Conservation (phyloP, 257 asterid species). For the Asclepias syriaca region DNA sequence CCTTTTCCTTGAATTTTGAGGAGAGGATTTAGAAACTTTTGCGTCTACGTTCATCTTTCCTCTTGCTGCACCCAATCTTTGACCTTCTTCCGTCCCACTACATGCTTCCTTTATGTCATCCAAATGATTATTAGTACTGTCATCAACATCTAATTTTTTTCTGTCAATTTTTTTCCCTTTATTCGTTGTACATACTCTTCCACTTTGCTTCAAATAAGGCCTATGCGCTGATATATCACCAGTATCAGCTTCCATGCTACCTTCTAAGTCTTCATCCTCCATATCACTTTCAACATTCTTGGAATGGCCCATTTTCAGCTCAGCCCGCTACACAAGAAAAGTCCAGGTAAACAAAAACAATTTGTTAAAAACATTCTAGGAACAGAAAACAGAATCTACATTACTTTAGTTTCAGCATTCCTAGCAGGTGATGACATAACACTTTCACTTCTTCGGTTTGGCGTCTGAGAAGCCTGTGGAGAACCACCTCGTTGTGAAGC, state of each 20-base stretch:
- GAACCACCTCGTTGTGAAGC: conserved; percentile 89
- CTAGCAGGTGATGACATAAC: conserved; percentile 62
- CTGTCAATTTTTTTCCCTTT: conserved; percentile 38
- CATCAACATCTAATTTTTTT: conserved; percentile 44
- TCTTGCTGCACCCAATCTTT: conserved; percentile 38
- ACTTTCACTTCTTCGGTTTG: conserved; percentile 65
- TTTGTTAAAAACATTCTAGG: background rate
- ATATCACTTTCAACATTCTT: conserved; percentile 52
- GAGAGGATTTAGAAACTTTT: conserved; percentile 38
- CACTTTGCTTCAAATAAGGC: conserved; percentile 35
- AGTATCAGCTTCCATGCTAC: conserved; percentile 71
- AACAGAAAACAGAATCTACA: background rate
- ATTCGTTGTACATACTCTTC: conserved; percentile 24
- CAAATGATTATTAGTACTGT: conserved; percentile 36
- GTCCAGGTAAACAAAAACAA: background rate
- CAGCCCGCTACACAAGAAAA: conserved; percentile 24
- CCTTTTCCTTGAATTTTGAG: conserved; percentile 53
- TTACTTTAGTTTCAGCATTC: conserved; percentile 66
- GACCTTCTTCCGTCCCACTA: conserved; percentile 76
- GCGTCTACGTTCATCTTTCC: conserved; percentile 31
- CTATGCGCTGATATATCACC: conserved; percentile 51
- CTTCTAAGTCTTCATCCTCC: conserved; percentile 77
- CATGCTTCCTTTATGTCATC: conserved; percentile 79
- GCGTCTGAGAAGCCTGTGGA: conserved; percentile 85
- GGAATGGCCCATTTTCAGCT: conserved; percentile 30